Evolutionary conservation across 306 rosid species (phyloP).

Genomic region (Prunus padus): DNA sequence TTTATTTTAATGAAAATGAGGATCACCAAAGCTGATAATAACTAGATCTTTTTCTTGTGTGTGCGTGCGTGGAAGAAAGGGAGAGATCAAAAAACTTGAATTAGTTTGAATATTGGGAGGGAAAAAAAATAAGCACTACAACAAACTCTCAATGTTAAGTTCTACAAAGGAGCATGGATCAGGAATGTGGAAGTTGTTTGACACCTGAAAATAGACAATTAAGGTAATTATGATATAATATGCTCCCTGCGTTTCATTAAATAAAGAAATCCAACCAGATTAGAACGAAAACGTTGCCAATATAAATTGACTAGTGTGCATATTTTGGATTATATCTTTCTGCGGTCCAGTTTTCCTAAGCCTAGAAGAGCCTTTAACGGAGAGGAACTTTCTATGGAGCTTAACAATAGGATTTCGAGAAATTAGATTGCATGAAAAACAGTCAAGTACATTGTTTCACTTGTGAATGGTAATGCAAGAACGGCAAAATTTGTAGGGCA

Average conservation of each 20-base stretch:
- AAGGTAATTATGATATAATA: neutral
- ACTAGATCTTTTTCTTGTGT: neutral
- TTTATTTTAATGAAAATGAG: too few relatives aligned
- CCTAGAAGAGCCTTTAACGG: too few relatives aligned
- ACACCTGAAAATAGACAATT: slow-evolving; percentile 49
- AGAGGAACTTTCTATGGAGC: too few relatives aligned
- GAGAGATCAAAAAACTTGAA: neutral
- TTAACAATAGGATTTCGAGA: too few relatives aligned
- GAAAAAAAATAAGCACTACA: slow-evolving; percentile 28
- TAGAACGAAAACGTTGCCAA: neutral
- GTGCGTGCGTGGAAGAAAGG: neutral
- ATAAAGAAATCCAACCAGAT: neutral
- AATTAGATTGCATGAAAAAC: too few relatives aligned
- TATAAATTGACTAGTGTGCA: neutral
- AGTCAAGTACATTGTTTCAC: neutral
- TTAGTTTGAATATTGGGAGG: neutral
- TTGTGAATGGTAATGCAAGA: neutral
- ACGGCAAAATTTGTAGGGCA: neutral
- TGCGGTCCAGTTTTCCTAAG: too few relatives aligned
- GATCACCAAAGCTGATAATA: too few relatives aligned
- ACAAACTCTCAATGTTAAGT: slow-evolving; percentile 59
- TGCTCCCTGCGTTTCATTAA: neutral
- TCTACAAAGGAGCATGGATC: slow-evolving; percentile 95
- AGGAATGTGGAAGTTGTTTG: slow-evolving; percentile 76
- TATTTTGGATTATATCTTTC: too few relatives aligned